A percentile compares a stretch with the other conserved stretches of the same genome.
Evolutionary conservation across 2,329 filamentous ascomycete species (phyloP).

Genomic region (Pseudocercospora cruenta): DNA sequence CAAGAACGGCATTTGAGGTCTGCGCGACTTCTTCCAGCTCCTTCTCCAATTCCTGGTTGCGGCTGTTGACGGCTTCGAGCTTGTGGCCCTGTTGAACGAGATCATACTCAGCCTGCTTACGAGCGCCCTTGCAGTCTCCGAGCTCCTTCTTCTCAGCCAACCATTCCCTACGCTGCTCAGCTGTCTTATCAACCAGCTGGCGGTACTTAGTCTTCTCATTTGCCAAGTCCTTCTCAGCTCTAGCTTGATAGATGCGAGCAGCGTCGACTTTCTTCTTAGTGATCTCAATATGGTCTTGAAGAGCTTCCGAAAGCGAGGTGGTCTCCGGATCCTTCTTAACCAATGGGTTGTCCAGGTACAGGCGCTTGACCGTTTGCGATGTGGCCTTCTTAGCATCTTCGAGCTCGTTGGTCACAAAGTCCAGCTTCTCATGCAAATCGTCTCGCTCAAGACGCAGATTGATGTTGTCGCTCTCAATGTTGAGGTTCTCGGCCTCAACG

Average conservation of each 20-base stretch:
- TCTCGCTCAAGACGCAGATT: neutral
- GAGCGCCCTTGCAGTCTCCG: conserved; percentile 2
- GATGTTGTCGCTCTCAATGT: neutral
- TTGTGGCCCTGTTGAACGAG: neutral
- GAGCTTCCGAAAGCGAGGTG: neutral
- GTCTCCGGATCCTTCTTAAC: neutral
- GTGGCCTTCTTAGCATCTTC: neutral
- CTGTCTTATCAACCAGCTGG: neutral
- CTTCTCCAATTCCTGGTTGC: neutral
- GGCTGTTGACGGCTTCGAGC: neutral
- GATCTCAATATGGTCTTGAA: neutral
- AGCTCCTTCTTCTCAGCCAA: neutral
- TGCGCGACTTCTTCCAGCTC: neutral
- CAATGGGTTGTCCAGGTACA: neutral
- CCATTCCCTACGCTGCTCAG: neutral
- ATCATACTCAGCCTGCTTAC: neutral
- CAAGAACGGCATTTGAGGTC: neutral
- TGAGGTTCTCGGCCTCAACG: neutral
- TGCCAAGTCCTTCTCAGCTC: neutral
- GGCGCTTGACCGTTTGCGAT: neutral
- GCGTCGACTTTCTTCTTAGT: neutral
- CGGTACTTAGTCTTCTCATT: neutral
- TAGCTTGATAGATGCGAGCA: neutral
- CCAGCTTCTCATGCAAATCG: neutral
- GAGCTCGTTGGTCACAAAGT: neutral